Percentiles rank a stretch among this genome's conserved stretches.
Evolutionary conservation across 192 early-diverging fungal species (phyloP).

Genomic region (Entomortierella lignicola): DNA sequence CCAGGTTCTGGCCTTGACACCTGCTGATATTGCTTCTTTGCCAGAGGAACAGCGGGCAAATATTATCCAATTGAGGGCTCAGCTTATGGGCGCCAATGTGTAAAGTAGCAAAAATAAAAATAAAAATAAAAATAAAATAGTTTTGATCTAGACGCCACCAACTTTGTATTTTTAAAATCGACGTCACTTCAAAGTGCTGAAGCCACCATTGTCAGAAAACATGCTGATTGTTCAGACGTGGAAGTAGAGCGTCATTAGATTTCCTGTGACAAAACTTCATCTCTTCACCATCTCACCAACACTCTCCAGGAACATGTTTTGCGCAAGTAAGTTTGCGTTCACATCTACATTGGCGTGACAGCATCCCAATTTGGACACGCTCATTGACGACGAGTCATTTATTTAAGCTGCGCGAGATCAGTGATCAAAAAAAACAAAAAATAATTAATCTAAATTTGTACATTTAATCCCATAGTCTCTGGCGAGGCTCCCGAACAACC

Average conservation of each 20-base stretch:
- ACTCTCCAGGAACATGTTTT: constrained; percentile 52
- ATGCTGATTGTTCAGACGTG: too few relatives aligned
- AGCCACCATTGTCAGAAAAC: neutral
- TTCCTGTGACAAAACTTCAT: neutral
- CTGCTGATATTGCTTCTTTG: constrained; percentile 82
- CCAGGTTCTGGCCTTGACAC: constrained; percentile 84
- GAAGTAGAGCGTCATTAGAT: neutral
- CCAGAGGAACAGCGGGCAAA: constrained; percentile 82
- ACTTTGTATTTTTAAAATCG: neutral
- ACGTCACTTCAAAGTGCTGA: neutral
- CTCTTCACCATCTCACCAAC: neutral
- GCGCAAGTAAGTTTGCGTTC: constrained; percentile 43
- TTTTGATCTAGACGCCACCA: neutral
- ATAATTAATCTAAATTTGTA: neutral
- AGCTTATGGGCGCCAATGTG: constrained; percentile 37
- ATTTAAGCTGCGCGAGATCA: constrained; percentile 4
- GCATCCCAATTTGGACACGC: neutral
- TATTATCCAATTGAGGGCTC: constrained; percentile 66
- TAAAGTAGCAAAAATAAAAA: neutral
- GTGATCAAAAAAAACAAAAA: neutral
- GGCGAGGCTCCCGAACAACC: constrained; percentile 90
- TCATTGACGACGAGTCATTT: neutral
- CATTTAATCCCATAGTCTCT: constrained; percentile 72
- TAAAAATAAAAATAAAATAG: neutral
- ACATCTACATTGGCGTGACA: neutral